A percentile compares a stretch with the other conserved stretches of the same genome.
phyloP scores from a whole-genome alignment of 2,329 filamentous ascomycete genomes.

The Anthostomella pinea region DNA sequence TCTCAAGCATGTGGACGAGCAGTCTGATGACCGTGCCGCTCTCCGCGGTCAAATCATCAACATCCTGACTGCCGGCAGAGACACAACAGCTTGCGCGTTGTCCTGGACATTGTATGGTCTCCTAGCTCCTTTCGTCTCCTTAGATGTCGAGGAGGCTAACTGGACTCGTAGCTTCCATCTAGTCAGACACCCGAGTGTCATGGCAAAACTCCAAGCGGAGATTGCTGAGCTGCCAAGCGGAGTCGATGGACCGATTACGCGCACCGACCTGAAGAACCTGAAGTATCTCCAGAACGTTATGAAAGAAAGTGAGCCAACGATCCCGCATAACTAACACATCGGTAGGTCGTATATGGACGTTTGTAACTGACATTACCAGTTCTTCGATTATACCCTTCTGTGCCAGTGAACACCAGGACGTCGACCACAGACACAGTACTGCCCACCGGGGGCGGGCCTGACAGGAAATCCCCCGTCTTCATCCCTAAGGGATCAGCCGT shows the following conservation, averaged over 20 bases:
- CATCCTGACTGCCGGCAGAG: constrained; percentile 25
- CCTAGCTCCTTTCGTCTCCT: not conserved
- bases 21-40: constrained; percentile 16
- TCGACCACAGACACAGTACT: constrained; percentile 21
- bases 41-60: constrained; percentile 27
- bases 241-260: constrained; percentile 13
- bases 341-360: constrained; percentile 5
- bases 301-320: constrained; percentile 25
- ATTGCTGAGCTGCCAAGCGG: constrained; percentile 15
- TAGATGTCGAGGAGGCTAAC: not conserved
- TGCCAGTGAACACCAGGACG: constrained; percentile 23
- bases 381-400: constrained; percentile 25
- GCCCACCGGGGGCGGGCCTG: constrained; percentile 24
- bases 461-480: constrained; percentile 22
- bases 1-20: constrained; percentile 18
- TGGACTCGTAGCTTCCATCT: constrained; percentile 18
- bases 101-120: constrained; percentile 28
- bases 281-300: constrained; percentile 23
- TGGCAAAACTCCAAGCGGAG: constrained; percentile 22
- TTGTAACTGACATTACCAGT: constrained; percentile 8
- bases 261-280: constrained; percentile 18
- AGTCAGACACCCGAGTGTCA: constrained; percentile 18
- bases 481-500: constrained; percentile 37
- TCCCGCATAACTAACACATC: too few species aligned
- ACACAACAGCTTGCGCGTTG: constrained; percentile 25